Conservation (phyloP, 352 stramenopile species). For the Pythium apleroticum region DNA sequence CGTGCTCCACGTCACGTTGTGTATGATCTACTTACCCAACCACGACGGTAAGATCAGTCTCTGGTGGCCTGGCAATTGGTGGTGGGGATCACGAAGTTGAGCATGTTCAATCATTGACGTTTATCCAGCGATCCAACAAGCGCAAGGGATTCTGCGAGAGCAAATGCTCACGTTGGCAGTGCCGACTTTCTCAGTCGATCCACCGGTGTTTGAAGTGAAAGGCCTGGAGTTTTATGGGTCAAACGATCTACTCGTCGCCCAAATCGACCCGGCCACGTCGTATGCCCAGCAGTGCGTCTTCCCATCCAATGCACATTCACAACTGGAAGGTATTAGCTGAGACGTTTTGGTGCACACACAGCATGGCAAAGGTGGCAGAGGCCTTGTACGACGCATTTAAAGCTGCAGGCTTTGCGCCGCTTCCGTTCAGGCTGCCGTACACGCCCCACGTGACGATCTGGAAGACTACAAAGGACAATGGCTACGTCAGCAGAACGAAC, state of each 20-base stretch:
- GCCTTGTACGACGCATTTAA: conserved; percentile 30
- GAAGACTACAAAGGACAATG: conserved; percentile 36
- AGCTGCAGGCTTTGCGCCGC: conserved; percentile 27
- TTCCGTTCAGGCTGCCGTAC: conserved; percentile 31
- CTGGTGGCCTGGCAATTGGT: too few species aligned
- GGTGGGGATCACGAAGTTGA: too few species aligned
- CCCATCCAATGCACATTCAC: too few species aligned
- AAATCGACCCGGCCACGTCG: conserved; percentile 2
- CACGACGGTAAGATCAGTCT: conserved; percentile 24
- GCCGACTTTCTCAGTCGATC: conserved; percentile 4
- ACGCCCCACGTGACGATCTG: conserved; percentile 46
- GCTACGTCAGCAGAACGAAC: conserved; percentile 31
- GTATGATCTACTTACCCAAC: conserved; percentile 34
- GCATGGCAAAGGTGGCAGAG: conserved; percentile 33
- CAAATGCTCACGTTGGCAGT: background rate
- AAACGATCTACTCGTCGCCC: conserved; percentile 38
- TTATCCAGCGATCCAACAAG: conserved; percentile 8
- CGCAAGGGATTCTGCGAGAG: conserved; percentile 6
- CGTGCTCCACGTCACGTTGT: conserved; percentile 52
- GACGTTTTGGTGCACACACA: conserved; percentile 1
- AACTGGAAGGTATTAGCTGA: background rate
- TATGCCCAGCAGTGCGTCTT: background rate
- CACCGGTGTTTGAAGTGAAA: conserved; percentile 29
- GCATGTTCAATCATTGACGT: background rate
- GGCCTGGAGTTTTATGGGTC: conserved; percentile 39